phyloP scores from a whole-genome alignment of 495 filamentous ascomycete genomes.

The Physcia stellaris region DNA sequence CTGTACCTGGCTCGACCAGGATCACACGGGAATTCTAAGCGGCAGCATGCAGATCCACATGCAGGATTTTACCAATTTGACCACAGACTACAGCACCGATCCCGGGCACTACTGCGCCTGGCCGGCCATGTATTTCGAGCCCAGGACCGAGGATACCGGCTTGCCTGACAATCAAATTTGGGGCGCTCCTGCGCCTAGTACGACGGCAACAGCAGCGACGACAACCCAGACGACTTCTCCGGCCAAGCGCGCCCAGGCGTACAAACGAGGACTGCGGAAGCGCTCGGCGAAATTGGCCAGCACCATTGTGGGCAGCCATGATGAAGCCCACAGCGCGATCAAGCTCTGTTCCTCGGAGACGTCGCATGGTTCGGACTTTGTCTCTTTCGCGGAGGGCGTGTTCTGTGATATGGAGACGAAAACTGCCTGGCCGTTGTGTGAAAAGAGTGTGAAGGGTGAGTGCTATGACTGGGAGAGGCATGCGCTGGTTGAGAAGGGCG shows the following conservation, averaged over 20 bases:
- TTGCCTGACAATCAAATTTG: no score
- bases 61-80: background rate
- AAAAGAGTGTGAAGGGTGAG: background rate
- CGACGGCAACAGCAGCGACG: background rate
- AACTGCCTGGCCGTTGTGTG: background rate
- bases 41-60: conserved; percentile 3
- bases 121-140: background rate
- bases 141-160: no score
- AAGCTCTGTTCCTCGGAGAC: background rate
- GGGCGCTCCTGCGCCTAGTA: background rate
- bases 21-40: background rate
- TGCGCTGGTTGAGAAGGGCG: no score
- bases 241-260: no score
- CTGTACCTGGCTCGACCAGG: conserved; percentile 2
- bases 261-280: no score
- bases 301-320: background rate
- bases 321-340: conserved; percentile 1
- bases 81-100: background rate
- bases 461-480: background rate
- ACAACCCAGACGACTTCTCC: background rate
- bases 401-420: conserved; percentile 3
- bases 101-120: background rate
- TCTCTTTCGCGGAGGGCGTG: background rate
- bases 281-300: background rate
- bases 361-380: conserved; percentile 1